phyloP scores from a whole-genome alignment of 805 yeast genomes.

The Cyberlindnera amylophila region DNA sequence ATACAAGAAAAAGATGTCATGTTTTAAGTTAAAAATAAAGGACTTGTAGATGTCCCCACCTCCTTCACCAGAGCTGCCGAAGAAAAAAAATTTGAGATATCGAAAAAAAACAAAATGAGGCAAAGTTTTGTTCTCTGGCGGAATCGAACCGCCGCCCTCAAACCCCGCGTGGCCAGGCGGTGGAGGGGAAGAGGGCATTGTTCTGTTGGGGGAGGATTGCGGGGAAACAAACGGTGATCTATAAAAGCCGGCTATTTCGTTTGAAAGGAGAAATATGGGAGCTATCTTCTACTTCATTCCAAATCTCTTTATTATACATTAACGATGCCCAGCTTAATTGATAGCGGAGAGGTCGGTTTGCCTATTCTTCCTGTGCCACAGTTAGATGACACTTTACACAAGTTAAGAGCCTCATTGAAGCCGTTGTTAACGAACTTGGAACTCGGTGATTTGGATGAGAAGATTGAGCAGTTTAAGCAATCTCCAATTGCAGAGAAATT shows the following conservation, averaged over 20 bases:
- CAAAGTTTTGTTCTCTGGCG: background rate
- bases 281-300: no score
- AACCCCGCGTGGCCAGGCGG: conserved; percentile 7
- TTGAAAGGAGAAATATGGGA: background rate
- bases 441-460: conserved; percentile 38
- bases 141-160: conserved; percentile 5
- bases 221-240: no score
- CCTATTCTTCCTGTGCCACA: conserved; percentile 65
- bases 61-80: no score
- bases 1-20: conserved; percentile 16
- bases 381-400: conserved; percentile 45
- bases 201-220: no score
- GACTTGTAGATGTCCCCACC: no score
- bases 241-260: background rate
- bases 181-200: no score
- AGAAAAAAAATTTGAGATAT: no score
- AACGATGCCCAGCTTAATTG: background rate
- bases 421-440: conserved; percentile 52
- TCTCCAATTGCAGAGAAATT: conserved; percentile 40
- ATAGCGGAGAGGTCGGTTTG: conserved; percentile 22
- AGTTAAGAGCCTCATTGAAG: conserved; percentile 51
- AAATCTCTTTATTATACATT: no score
- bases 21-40: conserved; percentile 5
- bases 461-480: conserved; percentile 42
- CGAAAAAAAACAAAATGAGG: no score